Evolutionary conservation across 805 yeast genomes (phyloP).

Genomic region (Myxozyma neotropica): DNA sequence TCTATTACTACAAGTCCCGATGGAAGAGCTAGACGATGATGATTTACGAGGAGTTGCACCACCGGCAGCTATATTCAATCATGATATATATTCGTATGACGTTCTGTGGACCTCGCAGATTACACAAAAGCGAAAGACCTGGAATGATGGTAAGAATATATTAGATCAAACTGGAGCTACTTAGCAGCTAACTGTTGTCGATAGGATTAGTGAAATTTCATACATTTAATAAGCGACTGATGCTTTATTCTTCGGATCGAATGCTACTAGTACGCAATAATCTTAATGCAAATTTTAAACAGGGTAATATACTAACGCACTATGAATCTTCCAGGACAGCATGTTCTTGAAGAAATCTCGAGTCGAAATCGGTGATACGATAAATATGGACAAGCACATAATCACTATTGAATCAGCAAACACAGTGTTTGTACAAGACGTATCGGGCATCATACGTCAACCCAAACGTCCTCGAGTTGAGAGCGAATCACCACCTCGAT

Average conservation of each 20-base stretch:
- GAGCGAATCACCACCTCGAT: background rate
- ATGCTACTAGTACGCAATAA: conserved; percentile 30
- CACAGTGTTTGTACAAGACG: conserved; percentile 15
- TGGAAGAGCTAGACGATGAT: background rate
- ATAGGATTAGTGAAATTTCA: conserved; percentile 36
- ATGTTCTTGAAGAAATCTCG: conserved; percentile 16
- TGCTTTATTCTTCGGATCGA: conserved; percentile 40
- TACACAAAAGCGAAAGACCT: conserved; percentile 43
- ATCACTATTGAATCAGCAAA: conserved; percentile 37
- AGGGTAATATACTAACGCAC: background rate
- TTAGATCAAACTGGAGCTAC: background rate
- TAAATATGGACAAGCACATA: conserved; percentile 38
- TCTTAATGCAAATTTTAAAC: conserved; percentile 4
- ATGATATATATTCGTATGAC: conserved; percentile 35
- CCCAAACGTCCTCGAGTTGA: background rate
- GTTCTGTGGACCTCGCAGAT: conserved; percentile 44
- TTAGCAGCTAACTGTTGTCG: background rate
- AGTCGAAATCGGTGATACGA: conserved; percentile 33
- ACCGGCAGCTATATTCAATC: background rate
- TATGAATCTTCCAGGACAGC: conserved; percentile 13
- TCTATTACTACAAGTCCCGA: background rate
- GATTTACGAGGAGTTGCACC: background rate
- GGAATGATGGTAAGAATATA: conserved; percentile 44
- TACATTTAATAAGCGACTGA: conserved; percentile 35
- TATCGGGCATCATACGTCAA: conserved; percentile 7